Conservation (phyloP, 805 yeast genomes). For the Wickerhamiella brachini region DNA sequence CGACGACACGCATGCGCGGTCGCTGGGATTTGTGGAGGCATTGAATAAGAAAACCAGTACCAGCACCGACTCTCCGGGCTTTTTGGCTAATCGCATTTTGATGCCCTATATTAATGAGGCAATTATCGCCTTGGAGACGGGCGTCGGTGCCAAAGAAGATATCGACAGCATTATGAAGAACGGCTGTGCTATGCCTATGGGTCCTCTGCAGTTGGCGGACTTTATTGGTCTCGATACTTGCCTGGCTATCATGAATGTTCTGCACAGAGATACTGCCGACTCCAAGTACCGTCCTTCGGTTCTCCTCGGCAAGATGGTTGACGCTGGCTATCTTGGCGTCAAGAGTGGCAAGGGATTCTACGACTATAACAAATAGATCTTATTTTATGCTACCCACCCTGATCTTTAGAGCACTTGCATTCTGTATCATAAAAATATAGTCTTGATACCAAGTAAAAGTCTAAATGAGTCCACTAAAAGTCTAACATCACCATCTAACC, state of each 20-base stretch:
- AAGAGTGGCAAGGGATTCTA: slow-evolving; percentile 31
- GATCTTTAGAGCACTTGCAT: no score
- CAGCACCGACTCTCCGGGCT: slow-evolving; percentile 30
- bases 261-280: slow-evolving; percentile 28
- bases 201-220: slow-evolving; percentile 31
- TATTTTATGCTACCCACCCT: no score
- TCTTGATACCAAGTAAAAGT: no score
- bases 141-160: slow-evolving; percentile 28
- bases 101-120: slow-evolving; percentile 34
- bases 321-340: slow-evolving; percentile 31
- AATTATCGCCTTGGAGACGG: slow-evolving; percentile 27
- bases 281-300: slow-evolving; percentile 30
- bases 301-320: slow-evolving; percentile 27
- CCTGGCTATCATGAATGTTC: slow-evolving; percentile 29
- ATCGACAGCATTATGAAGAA: slow-evolving; percentile 32
- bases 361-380: slow-evolving; percentile 19
- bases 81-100: slow-evolving; percentile 30
- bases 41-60: slow-evolving; percentile 28
- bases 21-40: slow-evolving; percentile 22
- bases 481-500: background rate
- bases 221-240: slow-evolving; percentile 33
- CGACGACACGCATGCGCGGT: slow-evolving; percentile 22
- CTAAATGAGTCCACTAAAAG: no score
- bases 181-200: slow-evolving; percentile 36
- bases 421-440: no score